Evolutionary conservation across 2,329 filamentous ascomycete species (phyloP), one percentile per base, ranked within the genome.

Genomic region (Xylariaceae sp.): DNA sequence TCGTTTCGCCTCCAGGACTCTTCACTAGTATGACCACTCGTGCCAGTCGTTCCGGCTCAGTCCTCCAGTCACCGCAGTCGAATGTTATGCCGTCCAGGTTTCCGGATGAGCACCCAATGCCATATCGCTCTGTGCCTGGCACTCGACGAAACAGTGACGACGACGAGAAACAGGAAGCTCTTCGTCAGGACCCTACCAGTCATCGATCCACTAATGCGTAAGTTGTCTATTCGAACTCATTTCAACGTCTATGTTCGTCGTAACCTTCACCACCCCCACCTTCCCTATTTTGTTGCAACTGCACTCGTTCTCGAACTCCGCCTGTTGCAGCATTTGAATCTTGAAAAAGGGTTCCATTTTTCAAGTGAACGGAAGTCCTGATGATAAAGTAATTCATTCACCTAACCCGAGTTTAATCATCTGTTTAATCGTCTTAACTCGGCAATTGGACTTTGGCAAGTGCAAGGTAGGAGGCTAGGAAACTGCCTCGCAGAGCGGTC

Each of bases 111-210:
- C 79, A 82, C 16, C 13, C 34, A 48, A 74, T 90, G 44, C 88
- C 90, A 14, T 93, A 90, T 12, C 88, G 90, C 61, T 97, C 93
- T 22, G 86, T 96, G 46, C 91, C 92, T 43, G 86, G 83, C 31
- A 94, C 92, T 56, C 83, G 92, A 59, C 88, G 92, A 60, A 95
- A 96, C 68, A 97, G 93, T 48, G 89, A 97, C 67, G 88, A 93
- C 60, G 89, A 93, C 61, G 90, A 96, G 64, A 91, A 93, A 66
- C 88, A 91, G 66, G 84, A 87, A 61, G 83, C 86, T 57, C 82
- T 88, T 64, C 78, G 84, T 58, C 79, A 87, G 68, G 80, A 87
- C 62, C 78, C 83, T n/a, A 84, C 85, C 34, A 86, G 86, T 62
- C 87, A 89, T 65, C 81, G 89, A 50, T 83, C 87, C 44, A 85